Evolutionary conservation across 768 basidiomycete species (phyloP).

Genomic region (Tulasnella sp.): DNA sequence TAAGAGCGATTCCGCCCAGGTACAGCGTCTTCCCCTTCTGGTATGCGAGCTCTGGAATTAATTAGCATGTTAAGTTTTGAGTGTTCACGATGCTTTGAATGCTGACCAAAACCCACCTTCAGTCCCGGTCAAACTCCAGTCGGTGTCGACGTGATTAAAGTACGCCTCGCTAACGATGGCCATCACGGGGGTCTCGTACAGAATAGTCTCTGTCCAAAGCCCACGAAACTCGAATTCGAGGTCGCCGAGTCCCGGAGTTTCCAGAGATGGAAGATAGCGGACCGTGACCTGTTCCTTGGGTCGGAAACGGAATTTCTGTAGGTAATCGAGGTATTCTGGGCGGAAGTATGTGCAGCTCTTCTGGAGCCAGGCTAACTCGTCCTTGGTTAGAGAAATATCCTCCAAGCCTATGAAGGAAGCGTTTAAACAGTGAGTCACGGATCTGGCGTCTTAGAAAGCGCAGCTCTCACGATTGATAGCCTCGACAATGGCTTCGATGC

Average conservation of each 20-base stretch:
- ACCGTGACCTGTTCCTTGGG: slow-evolving; percentile 59
- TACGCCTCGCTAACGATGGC: slow-evolving; percentile 83
- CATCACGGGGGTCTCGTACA: slow-evolving; percentile 97
- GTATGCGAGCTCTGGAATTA: slow-evolving; percentile 56
- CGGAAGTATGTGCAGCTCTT: slow-evolving; percentile 67
- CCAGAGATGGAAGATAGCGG: slow-evolving; percentile 46
- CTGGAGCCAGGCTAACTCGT: slow-evolving; percentile 62
- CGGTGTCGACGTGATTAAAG: slow-evolving; percentile 62
- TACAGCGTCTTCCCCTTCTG: slow-evolving; percentile 60
- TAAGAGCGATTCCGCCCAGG: slow-evolving; percentile 57
- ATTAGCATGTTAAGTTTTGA: background rate
- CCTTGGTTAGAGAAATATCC: slow-evolving; percentile 47
- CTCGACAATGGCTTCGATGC: slow-evolving; percentile 51
- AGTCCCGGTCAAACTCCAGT: slow-evolving; percentile 84
- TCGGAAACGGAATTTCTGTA: slow-evolving; percentile 59
- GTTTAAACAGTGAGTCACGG: slow-evolving; percentile 8
- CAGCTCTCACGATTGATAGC: slow-evolving; percentile 48
- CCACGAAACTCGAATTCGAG: slow-evolving; percentile 68
- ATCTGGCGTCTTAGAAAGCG: background rate
- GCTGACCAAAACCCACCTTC: slow-evolving; percentile 46
- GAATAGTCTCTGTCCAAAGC: slow-evolving; percentile 73
- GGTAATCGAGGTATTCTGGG: slow-evolving; percentile 64
- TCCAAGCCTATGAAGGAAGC: slow-evolving; percentile 50
- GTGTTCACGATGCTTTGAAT: background rate
- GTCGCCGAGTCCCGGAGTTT: slow-evolving; percentile 38